Evolutionary conservation across 768 basidiomycete genomes (phyloP).

Genomic region (Collybiopsis luxurians): DNA sequence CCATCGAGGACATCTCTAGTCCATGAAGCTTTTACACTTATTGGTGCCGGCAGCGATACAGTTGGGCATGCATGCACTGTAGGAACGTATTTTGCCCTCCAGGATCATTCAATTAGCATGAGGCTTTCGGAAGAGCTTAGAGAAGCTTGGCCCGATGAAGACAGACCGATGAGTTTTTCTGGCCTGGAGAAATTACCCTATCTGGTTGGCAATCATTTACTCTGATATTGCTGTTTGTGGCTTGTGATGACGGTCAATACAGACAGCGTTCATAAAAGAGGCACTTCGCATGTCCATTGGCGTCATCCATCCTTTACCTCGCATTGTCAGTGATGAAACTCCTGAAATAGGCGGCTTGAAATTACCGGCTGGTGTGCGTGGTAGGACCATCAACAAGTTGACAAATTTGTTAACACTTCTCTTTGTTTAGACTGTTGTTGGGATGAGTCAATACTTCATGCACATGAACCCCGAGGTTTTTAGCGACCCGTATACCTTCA

Average conservation of each 20-base stretch:
- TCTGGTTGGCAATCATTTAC: conserved; percentile 22
- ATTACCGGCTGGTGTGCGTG: conserved; percentile 36
- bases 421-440: conserved; percentile 39
- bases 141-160: conserved; percentile 33
- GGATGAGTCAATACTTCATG: conserved; percentile 35
- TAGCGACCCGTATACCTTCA: conserved; percentile 33
- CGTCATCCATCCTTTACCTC: conserved; percentile 33
- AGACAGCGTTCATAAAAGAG: conserved; percentile 49
- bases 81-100: conserved; percentile 25
- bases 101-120: conserved; percentile 14
- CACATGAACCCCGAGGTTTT: conserved; percentile 39
- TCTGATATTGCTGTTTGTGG: too few relatives aligned
- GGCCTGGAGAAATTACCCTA: conserved; percentile 34
- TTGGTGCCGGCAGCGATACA: conserved; percentile 23
- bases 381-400: conserved; percentile 1
- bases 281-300: conserved; percentile 40
- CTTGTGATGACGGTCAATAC: background rate
- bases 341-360: conserved; percentile 30
- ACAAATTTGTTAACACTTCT: background rate
- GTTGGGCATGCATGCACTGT: conserved; percentile 24
- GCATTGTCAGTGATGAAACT: conserved; percentile 34
- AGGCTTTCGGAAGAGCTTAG: conserved; percentile 25
- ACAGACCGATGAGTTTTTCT: conserved; percentile 22
- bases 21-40: conserved; percentile 2
- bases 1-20: conserved; percentile 2